Evolutionary conservation across 495 filamentous ascomycete genomes (phyloP), one percentile per base, ranked within the genome.

Genomic region (Penicillium paxilli): DNA sequence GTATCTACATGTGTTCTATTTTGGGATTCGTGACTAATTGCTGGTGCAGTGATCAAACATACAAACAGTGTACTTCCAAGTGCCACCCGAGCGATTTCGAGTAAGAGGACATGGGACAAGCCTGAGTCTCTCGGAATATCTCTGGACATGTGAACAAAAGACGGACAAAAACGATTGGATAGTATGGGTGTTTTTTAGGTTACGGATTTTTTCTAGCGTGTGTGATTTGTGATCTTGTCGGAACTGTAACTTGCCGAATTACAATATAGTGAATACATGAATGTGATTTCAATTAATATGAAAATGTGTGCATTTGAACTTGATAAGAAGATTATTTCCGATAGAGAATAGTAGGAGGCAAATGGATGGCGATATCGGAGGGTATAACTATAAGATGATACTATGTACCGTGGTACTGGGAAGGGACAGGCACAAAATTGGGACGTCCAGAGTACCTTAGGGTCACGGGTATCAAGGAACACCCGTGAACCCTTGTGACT

Each of bases 81-180:
- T 72, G 69, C 28, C 40, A 44, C 10, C 51, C 54, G 16, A 44
- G 55, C 8, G 60, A 63, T 37, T 63, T 62, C 25, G 45, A 59
- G 45, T 49, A 24, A 32, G 10, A 32, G n/a, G 8, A 30, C 26
- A 9, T 30, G 8, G 26, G 26, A 12, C 2, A 30, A 30, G 26
- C 8, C 3, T 30, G 30, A 32, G n/a, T n/a, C n/a, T n/a, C n/a
- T n/a, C n/a, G n/a, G n/a, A n/a, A n/a, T n/a, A n/a, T n/a, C n/a
- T n/a, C n/a, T n/a, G n/a, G n/a, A n/a, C n/a, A 10, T 32, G 8
- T 32, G 30, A 10, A 5, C 7, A n/a, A n/a, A n/a, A 14, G 14
- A 28, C 25, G 33, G 11, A n/a, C 19, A 21, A 26, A 26, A 42
- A 23, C 1, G 6, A 5, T 32, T 47, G 22, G 25, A 24, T 17